Evolutionary conservation across 352 stramenopile species (phyloP), one percentile per base, ranked within the genome.

Genomic region (Pythium biforme): DNA sequence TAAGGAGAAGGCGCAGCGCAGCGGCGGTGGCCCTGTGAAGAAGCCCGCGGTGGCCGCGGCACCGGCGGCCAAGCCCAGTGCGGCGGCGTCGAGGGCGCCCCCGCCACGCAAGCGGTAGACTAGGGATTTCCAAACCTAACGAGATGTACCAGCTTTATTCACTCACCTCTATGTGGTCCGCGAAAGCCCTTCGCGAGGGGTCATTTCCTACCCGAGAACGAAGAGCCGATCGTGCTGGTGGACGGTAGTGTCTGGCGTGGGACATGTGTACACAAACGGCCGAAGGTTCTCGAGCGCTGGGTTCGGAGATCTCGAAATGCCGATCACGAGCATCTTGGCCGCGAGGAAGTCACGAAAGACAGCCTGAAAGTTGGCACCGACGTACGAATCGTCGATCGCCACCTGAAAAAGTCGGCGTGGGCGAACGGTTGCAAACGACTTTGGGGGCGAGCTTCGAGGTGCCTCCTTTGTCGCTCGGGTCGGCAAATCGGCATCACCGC

Each of bases 1-100:
- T 65, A 83, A 91, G 63, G 84, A 96, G 64, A 97, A 91, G 58
- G 72, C 81, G 5, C 77, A 88, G 66, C 76, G 79, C 15, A 72
- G 79, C 29, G 81, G 56, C 25, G 74, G 81, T 12, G 66, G 63
- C 3, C 62, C 73, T 15, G 43, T 64, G 11, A 87, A 87, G 61
- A 83, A 82, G 39, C 51, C 52, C 17, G 37, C 14, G 1, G 14
- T 4, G 56, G 59, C 62, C 0, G 26, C 61, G 0, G 59, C 68
- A 4, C 48, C 69, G n/a, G 79, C 81, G 31, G 66, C 76, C 3
- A 75, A 75, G 25, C 55, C 72, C 22, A 58, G 46, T 51, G 46
- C 72, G 26, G 79, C 85, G 39, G 65, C 75, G 0, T 85, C 59
- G 9, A 51, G 49, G 20, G 62, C 62, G 26, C 54, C 62, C 48